Conservation (phyloP, 345 rosid genomes). For the Syzygium oleosum region DNA sequence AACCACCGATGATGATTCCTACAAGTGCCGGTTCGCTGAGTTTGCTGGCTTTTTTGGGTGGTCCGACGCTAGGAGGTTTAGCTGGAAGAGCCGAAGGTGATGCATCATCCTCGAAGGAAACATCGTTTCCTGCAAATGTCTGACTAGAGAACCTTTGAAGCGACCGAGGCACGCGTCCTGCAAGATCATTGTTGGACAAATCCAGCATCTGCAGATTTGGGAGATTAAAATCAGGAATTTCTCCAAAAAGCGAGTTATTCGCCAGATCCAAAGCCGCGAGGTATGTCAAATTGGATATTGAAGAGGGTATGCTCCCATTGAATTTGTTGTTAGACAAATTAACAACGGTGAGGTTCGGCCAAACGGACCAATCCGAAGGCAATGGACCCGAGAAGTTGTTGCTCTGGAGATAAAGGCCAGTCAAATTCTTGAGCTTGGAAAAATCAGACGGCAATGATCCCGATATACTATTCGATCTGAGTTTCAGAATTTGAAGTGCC, state of each 20-base stretch:
- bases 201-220: conserved; percentile 46
- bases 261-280: conserved; percentile 53
- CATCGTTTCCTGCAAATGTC: conserved; percentile 52
- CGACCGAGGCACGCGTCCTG: conserved; percentile 54
- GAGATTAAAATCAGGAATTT: conserved; percentile 44
- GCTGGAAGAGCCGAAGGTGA: conserved; percentile 26
- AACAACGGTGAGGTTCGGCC: conserved; percentile 50
- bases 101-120: conserved; percentile 23
- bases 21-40: conserved; percentile 42
- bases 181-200: conserved; percentile 60
- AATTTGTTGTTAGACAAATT: conserved; percentile 61
- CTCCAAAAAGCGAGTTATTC: conserved; percentile 64
- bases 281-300: conserved; percentile 37
- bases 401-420: conserved; percentile 55
- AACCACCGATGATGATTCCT: conserved; percentile 43
- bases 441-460: conserved; percentile 66
- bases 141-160: conserved; percentile 61
- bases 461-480: conserved; percentile 62
- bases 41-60: conserved; percentile 21
- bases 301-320: conserved; percentile 50
- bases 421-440: conserved; percentile 43
- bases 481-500: conserved; percentile 50
- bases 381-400: conserved; percentile 60
- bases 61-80: conserved; percentile 26
- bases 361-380: conserved; percentile 56